A percentile compares a stretch with the other conserved stretches of the same genome.
phyloP scores from a whole-genome alignment of 2,329 filamentous ascomycete genomes.

The Aspergillus sergii region DNA sequence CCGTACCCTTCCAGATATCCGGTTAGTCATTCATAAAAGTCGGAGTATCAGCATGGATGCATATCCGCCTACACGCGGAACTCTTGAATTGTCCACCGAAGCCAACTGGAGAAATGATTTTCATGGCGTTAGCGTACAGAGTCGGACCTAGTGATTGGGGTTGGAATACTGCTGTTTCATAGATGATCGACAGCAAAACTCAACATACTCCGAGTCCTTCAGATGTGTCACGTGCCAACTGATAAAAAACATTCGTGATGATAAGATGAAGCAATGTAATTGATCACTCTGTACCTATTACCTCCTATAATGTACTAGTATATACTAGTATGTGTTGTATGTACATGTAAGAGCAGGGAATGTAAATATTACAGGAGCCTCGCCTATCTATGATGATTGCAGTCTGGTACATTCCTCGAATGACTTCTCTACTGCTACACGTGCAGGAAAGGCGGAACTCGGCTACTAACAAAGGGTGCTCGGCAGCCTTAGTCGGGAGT shows the following conservation, averaged over 20 bases:
- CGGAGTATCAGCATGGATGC: background rate
- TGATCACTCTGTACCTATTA: background rate
- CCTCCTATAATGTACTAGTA: background rate
- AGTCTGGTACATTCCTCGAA: background rate
- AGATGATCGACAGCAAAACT: background rate
- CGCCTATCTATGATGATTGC: background rate
- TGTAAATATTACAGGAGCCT: background rate
- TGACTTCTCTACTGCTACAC: background rate
- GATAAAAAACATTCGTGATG: background rate
- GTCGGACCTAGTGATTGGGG: background rate
- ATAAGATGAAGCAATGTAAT: background rate
- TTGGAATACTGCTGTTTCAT: background rate
- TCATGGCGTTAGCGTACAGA: background rate
- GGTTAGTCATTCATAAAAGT: background rate
- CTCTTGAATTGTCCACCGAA: background rate
- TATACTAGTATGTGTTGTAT: background rate
- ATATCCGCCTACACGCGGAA: background rate
- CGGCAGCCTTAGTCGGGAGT: conserved; percentile 29
- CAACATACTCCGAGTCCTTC: background rate
- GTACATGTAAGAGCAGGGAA: background rate
- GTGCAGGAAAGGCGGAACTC: conserved; percentile 27
- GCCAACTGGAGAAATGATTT: background rate
- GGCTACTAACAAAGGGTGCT: conserved; percentile 21
- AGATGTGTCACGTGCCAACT: background rate
- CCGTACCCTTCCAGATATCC: background rate